Conservation (phyloP, 148 eudicot species). For the Suaeda aralocaspica region DNA sequence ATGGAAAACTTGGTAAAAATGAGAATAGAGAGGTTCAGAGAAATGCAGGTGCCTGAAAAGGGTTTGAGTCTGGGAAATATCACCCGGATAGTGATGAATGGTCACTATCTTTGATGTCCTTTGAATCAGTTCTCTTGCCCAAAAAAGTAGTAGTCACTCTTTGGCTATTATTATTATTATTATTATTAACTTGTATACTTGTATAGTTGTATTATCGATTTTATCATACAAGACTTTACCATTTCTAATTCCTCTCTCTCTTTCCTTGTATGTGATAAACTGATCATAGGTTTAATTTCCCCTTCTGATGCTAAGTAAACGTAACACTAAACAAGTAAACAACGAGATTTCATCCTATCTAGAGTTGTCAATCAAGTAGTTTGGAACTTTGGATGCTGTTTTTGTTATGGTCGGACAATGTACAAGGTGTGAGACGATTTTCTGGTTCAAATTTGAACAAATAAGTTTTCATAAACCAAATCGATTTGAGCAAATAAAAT, state of each 20-base stretch:
- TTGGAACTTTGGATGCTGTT: no score
- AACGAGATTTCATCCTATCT: background rate
- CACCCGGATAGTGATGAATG: conserved; percentile 31
- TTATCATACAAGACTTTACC: no score
- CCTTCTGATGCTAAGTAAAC: background rate
- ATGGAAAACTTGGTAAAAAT: no score
- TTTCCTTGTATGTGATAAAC: conserved; percentile 8
- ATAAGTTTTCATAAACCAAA: no score
- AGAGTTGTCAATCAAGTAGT: background rate
- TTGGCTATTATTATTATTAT: conserved; percentile 28
- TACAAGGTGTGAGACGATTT: no score
- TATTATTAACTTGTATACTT: no score
- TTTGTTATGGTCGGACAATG: no score
- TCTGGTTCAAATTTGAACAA: no score
- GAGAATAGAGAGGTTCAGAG: conserved; percentile 5
- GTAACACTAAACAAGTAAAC: background rate
- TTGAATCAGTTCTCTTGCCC: conserved; percentile 37
- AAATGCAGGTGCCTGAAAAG: conserved; percentile 23
- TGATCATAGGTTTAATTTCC: background rate
- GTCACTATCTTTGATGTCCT: conserved; percentile 35
- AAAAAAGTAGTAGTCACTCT: conserved; percentile 32
- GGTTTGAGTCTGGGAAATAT: conserved; percentile 29
- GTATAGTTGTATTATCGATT: no score
- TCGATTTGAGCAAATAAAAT: no score
- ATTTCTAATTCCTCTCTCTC: conserved; percentile 5